Percentiles rank a stretch among this genome's conserved stretches.
phyloP scores from a whole-genome alignment of 2,329 filamentous ascomycete species.

The Pseudogymnoascus destructans region DNA sequence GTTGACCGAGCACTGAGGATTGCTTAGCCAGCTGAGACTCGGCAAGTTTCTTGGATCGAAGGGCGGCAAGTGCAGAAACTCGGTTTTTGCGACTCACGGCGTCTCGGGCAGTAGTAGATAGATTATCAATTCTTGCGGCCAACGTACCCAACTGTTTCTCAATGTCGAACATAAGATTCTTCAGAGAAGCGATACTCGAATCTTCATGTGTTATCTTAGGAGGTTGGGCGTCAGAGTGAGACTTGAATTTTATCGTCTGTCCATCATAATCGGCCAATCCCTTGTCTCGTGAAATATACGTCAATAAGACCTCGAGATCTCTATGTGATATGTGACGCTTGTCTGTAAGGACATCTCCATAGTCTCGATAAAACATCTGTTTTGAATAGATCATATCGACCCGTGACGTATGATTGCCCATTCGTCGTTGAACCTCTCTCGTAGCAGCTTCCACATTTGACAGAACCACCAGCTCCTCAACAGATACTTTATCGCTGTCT shows the following conservation, averaged over 20 bases:
- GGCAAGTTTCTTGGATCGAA: constrained; percentile 71
- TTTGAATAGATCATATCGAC: constrained; percentile 58
- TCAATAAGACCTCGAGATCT: constrained; percentile 58
- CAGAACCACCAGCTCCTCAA: constrained; percentile 52
- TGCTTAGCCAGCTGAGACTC: constrained; percentile 62
- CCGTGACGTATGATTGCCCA: constrained; percentile 32
- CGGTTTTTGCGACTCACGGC: constrained; percentile 63
- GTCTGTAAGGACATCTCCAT: constrained; percentile 38
- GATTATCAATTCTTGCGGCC: constrained; percentile 49
- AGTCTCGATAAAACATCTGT: constrained; percentile 47
- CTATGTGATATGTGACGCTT: constrained; percentile 41
- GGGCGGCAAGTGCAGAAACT: constrained; percentile 59
- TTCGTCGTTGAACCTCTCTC: constrained; percentile 37
- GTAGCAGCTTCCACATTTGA: constrained; percentile 47
- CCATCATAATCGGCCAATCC: constrained; percentile 45
- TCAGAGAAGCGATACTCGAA: constrained; percentile 68
- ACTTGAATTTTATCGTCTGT: constrained; percentile 61
- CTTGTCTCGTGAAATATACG: constrained; percentile 57
- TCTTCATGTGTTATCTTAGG: constrained; percentile 61
- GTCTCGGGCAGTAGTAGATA: constrained; percentile 51
- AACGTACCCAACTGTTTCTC: constrained; percentile 59
- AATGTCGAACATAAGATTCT: constrained; percentile 62
- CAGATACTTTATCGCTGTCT: constrained; percentile 42
- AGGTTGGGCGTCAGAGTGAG: constrained; percentile 32
- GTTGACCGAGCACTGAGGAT: constrained; percentile 59